Percentiles rank a stretch among this genome's conserved stretches.
Conservation (phyloP, 768 basidiomycete species). For the Chiua virens region DNA sequence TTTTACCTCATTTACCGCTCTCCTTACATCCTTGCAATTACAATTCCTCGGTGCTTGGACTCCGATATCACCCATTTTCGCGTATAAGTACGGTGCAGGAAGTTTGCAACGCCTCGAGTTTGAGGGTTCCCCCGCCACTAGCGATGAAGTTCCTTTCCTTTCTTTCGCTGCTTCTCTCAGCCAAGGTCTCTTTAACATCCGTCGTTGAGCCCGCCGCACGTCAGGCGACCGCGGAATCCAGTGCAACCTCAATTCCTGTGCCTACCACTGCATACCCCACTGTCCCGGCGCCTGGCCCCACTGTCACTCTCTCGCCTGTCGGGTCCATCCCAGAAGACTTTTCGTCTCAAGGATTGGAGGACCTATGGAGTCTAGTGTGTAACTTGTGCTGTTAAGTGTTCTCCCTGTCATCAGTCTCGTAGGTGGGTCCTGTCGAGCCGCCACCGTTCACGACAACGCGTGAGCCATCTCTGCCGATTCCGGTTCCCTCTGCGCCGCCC, state of each 20-base stretch:
- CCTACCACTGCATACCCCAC: too few relatives aligned
- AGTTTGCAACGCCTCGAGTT: too few relatives aligned
- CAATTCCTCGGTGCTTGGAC: too few relatives aligned
- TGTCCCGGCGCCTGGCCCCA: too few relatives aligned
- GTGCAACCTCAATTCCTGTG: too few relatives aligned
- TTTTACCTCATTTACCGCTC: too few relatives aligned
- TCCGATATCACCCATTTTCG: too few relatives aligned
- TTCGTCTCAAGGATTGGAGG: conserved; percentile 37
- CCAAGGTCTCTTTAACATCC: not conserved
- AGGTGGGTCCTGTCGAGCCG: conserved; percentile 18
- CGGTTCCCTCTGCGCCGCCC: conserved; percentile 26
- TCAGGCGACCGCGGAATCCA: too few relatives aligned
- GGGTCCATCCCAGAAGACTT: conserved; percentile 43
- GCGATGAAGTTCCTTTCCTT: not conserved
- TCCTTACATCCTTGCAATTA: too few relatives aligned
- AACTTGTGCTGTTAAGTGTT: not conserved
- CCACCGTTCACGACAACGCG: conserved; percentile 37
- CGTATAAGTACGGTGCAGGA: too few relatives aligned
- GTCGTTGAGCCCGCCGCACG: conserved; percentile 3
- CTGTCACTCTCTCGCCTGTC: conserved; percentile 14
- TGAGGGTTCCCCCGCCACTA: not conserved
- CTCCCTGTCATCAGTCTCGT: conserved; percentile 41
- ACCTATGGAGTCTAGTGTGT: conserved; percentile 43
- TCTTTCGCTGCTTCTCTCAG: not conserved
- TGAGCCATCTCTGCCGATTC: conserved; percentile 37